Base-by-base conservation (phyloP, 768 basidiomycete genomes). In the Mycena capillaripes region DNA sequence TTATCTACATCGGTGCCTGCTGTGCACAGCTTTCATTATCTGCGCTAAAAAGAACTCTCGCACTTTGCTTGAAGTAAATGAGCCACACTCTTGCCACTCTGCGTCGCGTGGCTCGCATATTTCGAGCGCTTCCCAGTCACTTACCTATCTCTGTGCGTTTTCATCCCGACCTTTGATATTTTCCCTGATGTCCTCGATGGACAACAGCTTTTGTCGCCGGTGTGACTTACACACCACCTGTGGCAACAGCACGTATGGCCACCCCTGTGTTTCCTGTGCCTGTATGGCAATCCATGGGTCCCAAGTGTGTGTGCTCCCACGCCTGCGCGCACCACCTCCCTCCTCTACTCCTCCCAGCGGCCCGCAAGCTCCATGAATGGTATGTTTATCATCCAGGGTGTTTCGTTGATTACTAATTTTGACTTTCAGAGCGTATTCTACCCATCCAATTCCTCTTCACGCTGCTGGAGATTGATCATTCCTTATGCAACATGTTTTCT, bases 51-150 rank as follows among this genome's bases (percentile, higher is more conserved):
- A n/a, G 50, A 19, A 50, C 59, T 23, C 67, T 48, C 5, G 30
- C 29, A 36, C 59, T 63, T 32, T 46, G 27, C 59, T 30, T 19
- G 34, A n/a, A n/a, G n/a, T 56, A 56, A 70, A 70, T 70, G 69
- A 70, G 69, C 53, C 36, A 4, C 60, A 46, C 17, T 68, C 66
- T 52, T 59, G 32, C 50, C 67, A 56, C 42, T 44, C 69, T 52
- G 60, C 53, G 11, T 61, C 68, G 55, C 60, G 69, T 61, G 61
- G 69, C 48, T 70, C 61, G 52, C 67, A 30, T n/a, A n/a, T n/a
- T n/a, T n/a, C n/a, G 50, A 21, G 44, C 21, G 30, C 66, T 25
- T 30, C 17, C 50, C 62, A 52, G 62, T 32, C 36, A 36, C 65
- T 55, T n/a, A n/a, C n/a, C n/a, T n/a, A n/a, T n/a, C n/a, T n/a